phyloP scores from a whole-genome alignment of 2,329 filamentous ascomycete genomes.

The Aspergillus sp. region DNA sequence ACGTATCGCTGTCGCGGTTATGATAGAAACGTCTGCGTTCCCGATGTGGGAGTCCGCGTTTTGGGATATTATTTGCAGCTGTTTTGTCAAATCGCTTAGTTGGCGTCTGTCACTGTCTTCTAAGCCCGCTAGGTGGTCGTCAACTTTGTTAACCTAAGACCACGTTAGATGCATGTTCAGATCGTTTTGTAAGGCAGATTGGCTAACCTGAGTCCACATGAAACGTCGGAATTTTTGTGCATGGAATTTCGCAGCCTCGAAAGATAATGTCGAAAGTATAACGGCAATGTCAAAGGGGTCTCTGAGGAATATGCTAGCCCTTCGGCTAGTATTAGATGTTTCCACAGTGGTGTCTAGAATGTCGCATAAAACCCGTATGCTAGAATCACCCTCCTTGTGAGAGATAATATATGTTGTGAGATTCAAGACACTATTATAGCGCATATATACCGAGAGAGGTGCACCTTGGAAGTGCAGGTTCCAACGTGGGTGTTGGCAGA shows the following conservation, averaged over 20 bases:
- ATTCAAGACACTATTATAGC: slow-evolving; percentile 7
- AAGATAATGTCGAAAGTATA: slow-evolving; percentile 15
- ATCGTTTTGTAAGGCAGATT: neutral
- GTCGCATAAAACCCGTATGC: slow-evolving; percentile 7
- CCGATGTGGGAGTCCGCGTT: slow-evolving; percentile 28
- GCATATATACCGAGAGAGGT: slow-evolving; percentile 16
- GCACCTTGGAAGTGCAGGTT: slow-evolving; percentile 16
- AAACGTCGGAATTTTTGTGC: slow-evolving; percentile 16
- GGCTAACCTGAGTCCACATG: slow-evolving; percentile 14
- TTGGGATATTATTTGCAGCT: slow-evolving; percentile 31
- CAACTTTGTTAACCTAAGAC: slow-evolving; percentile 18
- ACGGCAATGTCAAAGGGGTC: slow-evolving; percentile 17
- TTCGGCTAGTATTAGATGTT: neutral
- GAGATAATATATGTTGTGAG: slow-evolving; percentile 19
- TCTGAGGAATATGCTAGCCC: slow-evolving; percentile 4
- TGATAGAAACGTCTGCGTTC: slow-evolving; percentile 28
- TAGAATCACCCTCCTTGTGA: slow-evolving; percentile 13
- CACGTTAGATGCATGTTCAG: neutral
- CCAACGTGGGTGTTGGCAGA: slow-evolving; percentile 19
- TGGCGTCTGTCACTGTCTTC: slow-evolving; percentile 21
- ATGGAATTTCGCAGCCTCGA: slow-evolving; percentile 17
- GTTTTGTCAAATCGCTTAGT: slow-evolving; percentile 24
- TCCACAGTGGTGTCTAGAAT: slow-evolving; percentile 12
- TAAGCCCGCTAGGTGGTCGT: slow-evolving; percentile 20
- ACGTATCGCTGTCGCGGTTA: slow-evolving; percentile 22